phyloP scores from a whole-genome alignment of 306 rosid genomes.

The Prunus persica region Prunus_persica_NCBIv2 NC_034010.1:21996001-21996500 shows the following conservation, averaged over 20 bases:
- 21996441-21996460: conserved; percentile 35
- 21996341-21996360: conserved; percentile 67
- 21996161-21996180: conserved; percentile 68
- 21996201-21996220: conserved; percentile 77
- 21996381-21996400: conserved; percentile 63
- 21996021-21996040: background rate
- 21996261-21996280: conserved; percentile 27
- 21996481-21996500: conserved; percentile 50
- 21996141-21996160: conserved; percentile 19
- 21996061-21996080: too few relatives aligned
- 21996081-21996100: background rate
- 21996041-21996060: too few relatives aligned
- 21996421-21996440: conserved; percentile 63
- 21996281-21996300: conserved; percentile 46
- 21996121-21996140: conserved; percentile 6
- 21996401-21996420: conserved; percentile 86
- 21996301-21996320: conserved; percentile 47
- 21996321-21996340: conserved; percentile 75
- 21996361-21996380: conserved; percentile 46
- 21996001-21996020: background rate
- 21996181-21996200: conserved; percentile 62
- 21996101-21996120: background rate
- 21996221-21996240: conserved; percentile 70
- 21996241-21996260: conserved; percentile 71
- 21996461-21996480: conserved; percentile 36